Percentiles rank a stretch among this genome's conserved stretches.
Evolutionary conservation across 1,139 yeast genomes (phyloP).

Genomic region (Blastobotrys niveus): DNA sequence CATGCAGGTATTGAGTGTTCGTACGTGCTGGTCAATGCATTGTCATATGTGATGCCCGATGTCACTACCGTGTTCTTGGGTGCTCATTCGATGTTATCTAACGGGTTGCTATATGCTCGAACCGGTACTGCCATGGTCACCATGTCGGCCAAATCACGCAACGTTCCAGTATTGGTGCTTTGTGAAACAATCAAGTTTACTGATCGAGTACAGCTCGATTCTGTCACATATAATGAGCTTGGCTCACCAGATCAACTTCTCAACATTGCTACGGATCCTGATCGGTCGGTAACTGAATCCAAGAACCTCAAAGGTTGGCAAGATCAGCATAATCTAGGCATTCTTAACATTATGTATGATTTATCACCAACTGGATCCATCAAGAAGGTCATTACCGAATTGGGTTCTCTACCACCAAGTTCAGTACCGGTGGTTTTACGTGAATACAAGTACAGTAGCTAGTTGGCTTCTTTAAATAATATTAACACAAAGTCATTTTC

Average conservation of each 20-base stretch:
- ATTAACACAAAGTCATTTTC: background rate
- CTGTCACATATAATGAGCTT: constrained; percentile 87
- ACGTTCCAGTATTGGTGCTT: constrained; percentile 89
- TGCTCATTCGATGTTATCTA: constrained; percentile 95
- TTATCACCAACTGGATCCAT: constrained; percentile 91
- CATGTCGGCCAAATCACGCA: constrained; percentile 80
- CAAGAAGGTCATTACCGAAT: constrained; percentile 90
- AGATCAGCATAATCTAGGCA: constrained; percentile 55
- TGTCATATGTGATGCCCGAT: constrained; percentile 72
- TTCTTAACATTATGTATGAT: constrained; percentile 85
- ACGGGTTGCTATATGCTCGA: constrained; percentile 86
- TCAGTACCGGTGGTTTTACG: constrained; percentile 94
- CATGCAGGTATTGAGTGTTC: constrained; percentile 55
- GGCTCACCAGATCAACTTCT: constrained; percentile 73
- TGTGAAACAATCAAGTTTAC: constrained; percentile 94
- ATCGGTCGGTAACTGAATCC: constrained; percentile 25
- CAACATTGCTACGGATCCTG: constrained; percentile 44
- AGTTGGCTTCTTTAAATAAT: background rate
- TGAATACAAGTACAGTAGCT: constrained; percentile 58
- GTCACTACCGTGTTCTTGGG: constrained; percentile 91
- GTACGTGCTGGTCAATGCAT: constrained; percentile 73
- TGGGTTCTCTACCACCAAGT: constrained; percentile 94
- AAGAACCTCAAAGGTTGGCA: constrained; percentile 59
- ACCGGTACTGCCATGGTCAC: constrained; percentile 95
- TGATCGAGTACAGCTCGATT: constrained; percentile 91